Evolutionary conservation across 2,329 filamentous ascomycete species (phyloP), one percentile per base, ranked within the genome.

Genomic region (Chrysoporthe cubensis): DNA sequence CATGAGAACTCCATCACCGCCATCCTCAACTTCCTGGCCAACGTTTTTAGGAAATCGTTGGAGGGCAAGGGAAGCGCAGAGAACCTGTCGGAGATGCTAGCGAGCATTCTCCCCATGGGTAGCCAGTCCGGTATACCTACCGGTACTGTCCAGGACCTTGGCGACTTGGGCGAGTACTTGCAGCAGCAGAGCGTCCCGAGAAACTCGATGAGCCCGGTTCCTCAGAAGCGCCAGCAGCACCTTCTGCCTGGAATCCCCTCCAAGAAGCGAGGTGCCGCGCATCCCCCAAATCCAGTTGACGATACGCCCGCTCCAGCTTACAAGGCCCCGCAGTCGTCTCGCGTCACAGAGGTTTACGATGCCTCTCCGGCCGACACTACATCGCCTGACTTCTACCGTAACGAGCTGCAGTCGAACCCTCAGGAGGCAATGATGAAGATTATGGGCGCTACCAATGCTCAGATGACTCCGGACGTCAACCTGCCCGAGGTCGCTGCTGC

Each of bases 1-100:
- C 96, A 99, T 75, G 96, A 99, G 77, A 97, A 95, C 76, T 97
- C 95, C 0, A 98, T 99, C 79, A 98, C 97, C 75, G 95, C 95
- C n/a, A 98, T 99, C 70, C 85, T 99, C 54, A 97, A 94, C 62
- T 98, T 99, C 78, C 85, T 99, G 26, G 96, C 95, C 58, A 98
- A 96, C 14, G 95, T 99, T 54, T 99, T 98, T 80, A 91, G 97
- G 71, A 91, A 96, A 75, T 97, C 93, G 71, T 81, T 99, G 62
- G 94, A 97, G 76, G 93, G 94, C 46, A 91, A 95, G 73, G 90
- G 89, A 43, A 87, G 87, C 21, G 84, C 88, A 1, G 88, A 92
- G 75, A 95, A 92, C 69, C 87, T 98, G 54, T 89, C 91, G 66
- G 94, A 96, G 72, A 90, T 97, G 75, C 92, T 98, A 75, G 88